Conservation (phyloP, 1,284 basidiomycete genomes). For the Ustilago trichophora region DNA sequence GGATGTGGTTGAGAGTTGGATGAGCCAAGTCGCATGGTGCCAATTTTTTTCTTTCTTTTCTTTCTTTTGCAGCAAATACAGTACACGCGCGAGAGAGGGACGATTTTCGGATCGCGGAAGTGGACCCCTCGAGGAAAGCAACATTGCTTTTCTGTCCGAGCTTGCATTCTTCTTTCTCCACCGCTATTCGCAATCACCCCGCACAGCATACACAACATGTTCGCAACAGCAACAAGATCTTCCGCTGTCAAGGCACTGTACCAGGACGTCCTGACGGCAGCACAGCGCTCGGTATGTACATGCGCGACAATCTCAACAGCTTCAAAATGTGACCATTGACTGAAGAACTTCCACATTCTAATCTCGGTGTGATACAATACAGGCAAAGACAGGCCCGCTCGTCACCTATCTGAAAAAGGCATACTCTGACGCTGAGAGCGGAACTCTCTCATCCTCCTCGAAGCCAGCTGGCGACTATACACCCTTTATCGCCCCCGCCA, state of each 20-base stretch:
- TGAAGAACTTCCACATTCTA: constrained; percentile 74
- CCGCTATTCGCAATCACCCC: no score
- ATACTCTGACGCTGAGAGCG: constrained; percentile 12
- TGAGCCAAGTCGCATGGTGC: not conserved
- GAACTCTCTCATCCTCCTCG: not conserved
- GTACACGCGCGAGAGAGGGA: constrained; percentile 18
- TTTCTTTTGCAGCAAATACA: not conserved
- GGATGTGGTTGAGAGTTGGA: not conserved
- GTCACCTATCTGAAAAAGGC: constrained; percentile 28
- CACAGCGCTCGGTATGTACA: constrained; percentile 26
- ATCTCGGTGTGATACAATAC: no score
- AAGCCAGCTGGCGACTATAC: constrained; percentile 11
- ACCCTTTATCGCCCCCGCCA: constrained; percentile 25
- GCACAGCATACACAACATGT: constrained; percentile 19
- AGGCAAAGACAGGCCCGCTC: constrained; percentile 36
- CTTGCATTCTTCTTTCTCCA: no score
- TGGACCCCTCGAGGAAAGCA: constrained; percentile 9
- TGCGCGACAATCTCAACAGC: constrained; percentile 19
- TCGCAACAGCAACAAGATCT: constrained; percentile 22
- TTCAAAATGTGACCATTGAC: no score
- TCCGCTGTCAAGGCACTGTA: constrained; percentile 29
- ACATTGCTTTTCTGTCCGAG: no score
- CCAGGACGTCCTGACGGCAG: constrained; percentile 29
- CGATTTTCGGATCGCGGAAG: constrained; percentile 22
- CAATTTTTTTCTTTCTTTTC: not conserved